Evolutionary conservation across 805 yeast genomes (phyloP), one percentile per base, ranked within the genome.

Genomic region (Pichia paraexigua): DNA sequence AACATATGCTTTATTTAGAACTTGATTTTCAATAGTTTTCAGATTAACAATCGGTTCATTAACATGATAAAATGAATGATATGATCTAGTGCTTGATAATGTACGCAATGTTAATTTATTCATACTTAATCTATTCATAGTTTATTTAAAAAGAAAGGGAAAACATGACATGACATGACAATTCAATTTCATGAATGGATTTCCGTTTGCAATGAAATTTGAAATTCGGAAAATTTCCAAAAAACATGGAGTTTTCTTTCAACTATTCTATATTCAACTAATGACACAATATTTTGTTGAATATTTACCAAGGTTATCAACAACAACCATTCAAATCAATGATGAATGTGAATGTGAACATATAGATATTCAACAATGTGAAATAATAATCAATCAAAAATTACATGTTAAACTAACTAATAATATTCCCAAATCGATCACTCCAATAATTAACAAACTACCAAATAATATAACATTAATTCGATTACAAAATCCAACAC

Each of bases 61-160:
- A 43, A 47, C 74, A 71, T 61, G 69, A 51, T 51, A 76, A 62
- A 62, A 70, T 52, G 61, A 63, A 54, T 63, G 74, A 67, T 51
- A 76, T 52, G 18, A 66, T 70, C 58, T 74, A 12, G 15, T 25
- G 21, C 25, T 5, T 30, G 24, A n/a, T 28, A 18, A 2, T 12
- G 20, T 9, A 15, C 37, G n/a, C 7, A 8, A 24, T 6, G 20
- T 43, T 6, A 25, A 6, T 17, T 28, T 25, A 9, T 20, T 24
- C 25, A 24, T 24, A 24, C 7, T 24, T 24, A 7, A 24, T 24
- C 7, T 24, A 24, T 24, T 24, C 7, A 24, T 24, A 24, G 7
- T 24, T 24, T 5, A 4, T 24, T 24, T 5, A 24, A 24, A 7
- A 7, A 24, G 25, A 24, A 24, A 24, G 7, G 7, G 25, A 24